Evolutionary conservation across 179 eudicot species (phyloP).

Genomic region (Nepenthes alata): DNA sequence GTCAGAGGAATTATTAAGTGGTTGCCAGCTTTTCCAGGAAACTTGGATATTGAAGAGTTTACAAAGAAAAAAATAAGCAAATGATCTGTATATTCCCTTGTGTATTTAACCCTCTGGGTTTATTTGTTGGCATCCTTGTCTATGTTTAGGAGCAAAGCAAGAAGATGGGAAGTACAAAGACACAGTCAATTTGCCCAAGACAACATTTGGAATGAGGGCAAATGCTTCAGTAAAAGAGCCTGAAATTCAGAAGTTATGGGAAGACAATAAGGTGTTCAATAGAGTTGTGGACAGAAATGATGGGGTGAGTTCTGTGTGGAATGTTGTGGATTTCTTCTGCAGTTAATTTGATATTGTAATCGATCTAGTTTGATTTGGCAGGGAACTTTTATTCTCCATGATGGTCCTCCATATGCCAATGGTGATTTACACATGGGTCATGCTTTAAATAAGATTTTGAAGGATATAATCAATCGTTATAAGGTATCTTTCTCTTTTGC

Average conservation of each 20-base stretch:
- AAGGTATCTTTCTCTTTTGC: conserved; percentile 39
- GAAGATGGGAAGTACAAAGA: conserved; percentile 86
- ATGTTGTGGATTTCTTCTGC: conserved; percentile 1
- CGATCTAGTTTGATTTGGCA: conserved; percentile 21
- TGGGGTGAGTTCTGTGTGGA: conserved; percentile 42
- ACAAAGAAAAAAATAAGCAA: too few species aligned
- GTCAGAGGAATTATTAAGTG: too few species aligned
- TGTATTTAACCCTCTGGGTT: too few species aligned
- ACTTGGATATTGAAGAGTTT: too few species aligned
- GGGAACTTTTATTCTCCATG: conserved; percentile 88
- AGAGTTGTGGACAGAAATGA: conserved; percentile 60
- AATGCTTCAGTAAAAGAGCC: conserved; percentile 83
- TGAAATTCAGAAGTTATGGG: conserved; percentile 96
- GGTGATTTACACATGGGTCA: conserved; percentile 98
- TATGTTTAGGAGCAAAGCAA: conserved; percentile 44
- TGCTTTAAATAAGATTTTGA: conserved; percentile 87
- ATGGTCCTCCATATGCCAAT: conserved; percentile 97
- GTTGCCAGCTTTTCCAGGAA: too few species aligned
- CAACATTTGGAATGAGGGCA: conserved; percentile 52
- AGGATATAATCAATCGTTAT: conserved; percentile 90
- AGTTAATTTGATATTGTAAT: conserved; percentile 5
- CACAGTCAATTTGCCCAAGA: conserved; percentile 79
- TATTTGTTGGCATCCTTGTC: too few species aligned
- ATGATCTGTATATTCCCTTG: too few species aligned
- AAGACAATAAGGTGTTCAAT: conserved; percentile 76